These are phyloP conservation scores for Cadophora luteo-olivacea DNA, from an alignment of 2,329 filamentous ascomycete genomes.

Conservation along the genomic window DNA sequence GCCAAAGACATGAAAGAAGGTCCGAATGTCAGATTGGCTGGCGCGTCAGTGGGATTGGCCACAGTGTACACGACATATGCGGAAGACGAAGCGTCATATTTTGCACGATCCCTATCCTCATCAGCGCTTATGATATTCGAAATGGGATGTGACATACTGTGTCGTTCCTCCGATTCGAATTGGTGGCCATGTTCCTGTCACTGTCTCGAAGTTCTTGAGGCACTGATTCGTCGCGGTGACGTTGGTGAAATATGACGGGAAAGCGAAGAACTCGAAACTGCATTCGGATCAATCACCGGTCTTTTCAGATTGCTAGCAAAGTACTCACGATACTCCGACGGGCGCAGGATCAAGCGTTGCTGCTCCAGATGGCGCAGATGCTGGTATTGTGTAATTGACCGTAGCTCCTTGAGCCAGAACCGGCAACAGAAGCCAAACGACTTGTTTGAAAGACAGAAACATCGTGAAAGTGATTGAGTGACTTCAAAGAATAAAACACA, in stretches of 20 bases:
- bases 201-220: slow-evolving; percentile 55
- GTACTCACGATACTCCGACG: slow-evolving; percentile 54
- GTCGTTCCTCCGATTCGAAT: slow-evolving; percentile 65
- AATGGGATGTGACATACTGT: slow-evolving; percentile 47
- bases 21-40: slow-evolving; percentile 57
- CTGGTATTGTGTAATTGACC: slow-evolving; percentile 36
- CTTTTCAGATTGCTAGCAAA: not conserved
- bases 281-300: not conserved
- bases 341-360: slow-evolving; percentile 48
- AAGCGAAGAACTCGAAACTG: slow-evolving; percentile 63
- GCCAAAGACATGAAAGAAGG: slow-evolving; percentile 59
- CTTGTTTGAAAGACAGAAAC: slow-evolving; percentile 26
- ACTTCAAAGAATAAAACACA: not conserved
- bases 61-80: slow-evolving; percentile 59
- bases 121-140: not conserved
- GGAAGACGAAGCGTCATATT: slow-evolving; percentile 53
- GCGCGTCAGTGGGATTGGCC: slow-evolving; percentile 54
- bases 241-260: slow-evolving; percentile 59
- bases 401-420: slow-evolving; percentile 23
- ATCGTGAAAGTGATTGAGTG: slow-evolving; percentile 17
- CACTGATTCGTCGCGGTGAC: slow-evolving; percentile 58
- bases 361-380: slow-evolving; percentile 33
- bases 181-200: slow-evolving; percentile 59
- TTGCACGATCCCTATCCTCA: slow-evolving; percentile 54
- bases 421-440: slow-evolving; percentile 29